phyloP scores from a whole-genome alignment of 2,329 filamentous ascomycete species.

The Nothomitra cinnamomea region DNA sequence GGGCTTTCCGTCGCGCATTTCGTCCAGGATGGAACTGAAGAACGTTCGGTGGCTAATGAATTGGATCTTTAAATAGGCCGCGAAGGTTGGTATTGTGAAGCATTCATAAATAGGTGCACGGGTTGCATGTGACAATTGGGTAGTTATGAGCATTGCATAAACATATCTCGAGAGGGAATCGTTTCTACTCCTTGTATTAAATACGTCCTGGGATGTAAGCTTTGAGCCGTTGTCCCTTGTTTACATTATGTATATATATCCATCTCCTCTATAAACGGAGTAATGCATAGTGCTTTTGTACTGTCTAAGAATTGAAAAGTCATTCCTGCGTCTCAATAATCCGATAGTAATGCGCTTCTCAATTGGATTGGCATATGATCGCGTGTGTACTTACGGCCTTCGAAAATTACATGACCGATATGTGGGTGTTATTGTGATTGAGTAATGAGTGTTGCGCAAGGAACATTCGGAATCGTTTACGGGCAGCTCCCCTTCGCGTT shows the following conservation, averaged over 20 bases:
- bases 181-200: background rate
- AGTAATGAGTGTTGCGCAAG: too few species aligned
- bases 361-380: too few species aligned
- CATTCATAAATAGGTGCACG: conserved; percentile 29
- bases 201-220: background rate
- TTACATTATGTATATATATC: background rate
- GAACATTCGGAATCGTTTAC: too few species aligned
- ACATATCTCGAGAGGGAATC: background rate
- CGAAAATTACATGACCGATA: too few species aligned
- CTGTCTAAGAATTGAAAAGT: background rate
- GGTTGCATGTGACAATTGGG: background rate
- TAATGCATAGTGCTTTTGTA: background rate
- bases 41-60: background rate
- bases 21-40: too few species aligned
- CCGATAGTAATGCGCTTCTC: too few species aligned
- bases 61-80: conserved; percentile 34
- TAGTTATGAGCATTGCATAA: background rate
- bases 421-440: too few species aligned
- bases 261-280: background rate
- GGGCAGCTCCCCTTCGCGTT: too few species aligned
- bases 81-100: conserved; percentile 93
- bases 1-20: background rate
- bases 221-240: background rate
- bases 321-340: background rate
- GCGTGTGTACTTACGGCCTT: too few species aligned